Evolutionary conservation across 306 rosid genomes (phyloP).

Genomic region (Nissolia schottii): DNA sequence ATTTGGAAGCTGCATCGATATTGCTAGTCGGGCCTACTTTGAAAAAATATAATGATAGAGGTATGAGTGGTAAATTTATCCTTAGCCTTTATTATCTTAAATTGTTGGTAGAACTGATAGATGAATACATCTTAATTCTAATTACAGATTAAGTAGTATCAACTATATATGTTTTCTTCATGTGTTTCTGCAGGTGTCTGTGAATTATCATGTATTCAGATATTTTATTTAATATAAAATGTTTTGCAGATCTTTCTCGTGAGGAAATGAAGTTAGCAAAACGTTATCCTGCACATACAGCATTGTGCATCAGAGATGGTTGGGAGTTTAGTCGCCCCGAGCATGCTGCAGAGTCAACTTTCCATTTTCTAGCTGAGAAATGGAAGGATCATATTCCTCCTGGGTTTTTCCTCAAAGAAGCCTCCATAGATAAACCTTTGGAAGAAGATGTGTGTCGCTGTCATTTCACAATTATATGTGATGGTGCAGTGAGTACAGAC

Average conservation of each 20-base stretch:
- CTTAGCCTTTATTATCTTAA: slow-evolving; percentile 19
- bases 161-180: not conserved
- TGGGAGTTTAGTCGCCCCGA: slow-evolving; percentile 93
- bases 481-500: slow-evolving; percentile 39
- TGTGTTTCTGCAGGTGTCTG: not conserved
- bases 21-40: slow-evolving; percentile 93
- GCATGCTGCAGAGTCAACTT: slow-evolving; percentile 74
- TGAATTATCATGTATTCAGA: slow-evolving; percentile 14
- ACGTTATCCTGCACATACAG: slow-evolving; percentile 83
- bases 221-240: slow-evolving; percentile 20
- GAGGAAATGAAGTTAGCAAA: slow-evolving; percentile 71
- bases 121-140: not conserved
- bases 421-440: slow-evolving; percentile 71
- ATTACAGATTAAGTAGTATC: not conserved
- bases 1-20: slow-evolving; percentile 93
- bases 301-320: slow-evolving; percentile 88
- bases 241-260: slow-evolving; percentile 70
- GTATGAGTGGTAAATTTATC: slow-evolving; percentile 33
- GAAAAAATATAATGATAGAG: slow-evolving; percentile 95
- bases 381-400: slow-evolving; percentile 85
- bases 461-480: slow-evolving; percentile 66
- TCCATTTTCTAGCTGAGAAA: slow-evolving; percentile 72
- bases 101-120: not conserved
- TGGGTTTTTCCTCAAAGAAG: slow-evolving; percentile 68
- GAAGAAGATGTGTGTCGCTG: slow-evolving; percentile 92